These are phyloP conservation scores for Falciphora oryzae DNA, from an alignment of 2,329 filamentous ascomycete species.

Conservation along the genomic window DNA sequence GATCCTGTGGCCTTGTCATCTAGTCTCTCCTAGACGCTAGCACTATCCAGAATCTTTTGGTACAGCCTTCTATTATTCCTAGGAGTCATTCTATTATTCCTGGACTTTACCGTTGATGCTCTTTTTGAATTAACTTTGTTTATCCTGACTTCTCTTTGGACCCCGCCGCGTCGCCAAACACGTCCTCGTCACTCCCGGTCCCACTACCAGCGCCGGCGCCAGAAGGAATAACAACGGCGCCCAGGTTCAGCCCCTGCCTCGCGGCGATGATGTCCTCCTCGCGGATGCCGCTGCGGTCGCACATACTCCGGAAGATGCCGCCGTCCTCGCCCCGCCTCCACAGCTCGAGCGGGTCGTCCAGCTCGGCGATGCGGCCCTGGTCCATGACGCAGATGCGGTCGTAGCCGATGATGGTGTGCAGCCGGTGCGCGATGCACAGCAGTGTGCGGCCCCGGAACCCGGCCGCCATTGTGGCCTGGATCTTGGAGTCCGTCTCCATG, in stretches of 20 bases:
- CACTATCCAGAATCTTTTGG: too few relatives aligned
- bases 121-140: too few relatives aligned
- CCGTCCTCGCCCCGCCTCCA: conserved; percentile 58
- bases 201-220: too few relatives aligned
- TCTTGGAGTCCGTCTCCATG: conserved; percentile 95
- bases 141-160: too few relatives aligned
- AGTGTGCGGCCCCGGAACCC: conserved; percentile 84
- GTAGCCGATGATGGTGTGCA: conserved; percentile 90
- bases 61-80: too few relatives aligned
- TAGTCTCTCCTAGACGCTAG: too few relatives aligned
- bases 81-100: too few relatives aligned
- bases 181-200: too few relatives aligned
- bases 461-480: conserved; percentile 79
- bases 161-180: too few relatives aligned
- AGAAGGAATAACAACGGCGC: neutral
- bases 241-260: conserved; percentile 23
- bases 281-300: conserved; percentile 74
- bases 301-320: conserved; percentile 86
- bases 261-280: conserved; percentile 47
- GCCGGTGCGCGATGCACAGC: conserved; percentile 84
- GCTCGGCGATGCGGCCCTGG: conserved; percentile 76
- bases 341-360: conserved; percentile 69
- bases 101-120: too few relatives aligned
- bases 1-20: too few relatives aligned
- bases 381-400: conserved; percentile 98